Evolutionary conservation across 202 grass and related monocot species (phyloP).

Genomic region (Setaria viridis): DNA sequence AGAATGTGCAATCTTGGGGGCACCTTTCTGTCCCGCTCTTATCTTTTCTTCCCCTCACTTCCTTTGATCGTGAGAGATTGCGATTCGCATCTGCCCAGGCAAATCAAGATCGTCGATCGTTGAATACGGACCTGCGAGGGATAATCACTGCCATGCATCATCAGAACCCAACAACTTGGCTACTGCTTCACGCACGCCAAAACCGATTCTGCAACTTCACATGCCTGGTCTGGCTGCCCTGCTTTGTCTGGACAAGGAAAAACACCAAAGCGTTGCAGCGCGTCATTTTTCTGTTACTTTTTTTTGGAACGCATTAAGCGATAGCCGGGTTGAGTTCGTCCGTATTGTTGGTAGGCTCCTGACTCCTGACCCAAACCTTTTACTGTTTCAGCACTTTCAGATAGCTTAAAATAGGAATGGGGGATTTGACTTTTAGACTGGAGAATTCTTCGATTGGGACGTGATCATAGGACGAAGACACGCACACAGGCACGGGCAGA

Average conservation of each 20-base stretch:
- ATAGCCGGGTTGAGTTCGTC: conserved; percentile 12
- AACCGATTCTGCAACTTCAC: too few species aligned
- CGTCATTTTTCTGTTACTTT: neutral
- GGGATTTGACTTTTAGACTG: too few species aligned
- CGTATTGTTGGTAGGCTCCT: neutral
- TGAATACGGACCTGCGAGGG: neutral
- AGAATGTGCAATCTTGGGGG: neutral
- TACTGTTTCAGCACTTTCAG: conserved; percentile 4
- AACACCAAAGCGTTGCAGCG: neutral
- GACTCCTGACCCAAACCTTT: neutral
- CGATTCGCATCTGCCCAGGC: neutral
- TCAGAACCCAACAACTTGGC: neutral
- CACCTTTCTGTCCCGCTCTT: neutral
- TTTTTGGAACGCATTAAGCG: neutral
- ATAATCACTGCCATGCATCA: too few species aligned
- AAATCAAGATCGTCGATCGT: neutral
- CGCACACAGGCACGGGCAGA: too few species aligned
- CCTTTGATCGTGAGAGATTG: neutral
- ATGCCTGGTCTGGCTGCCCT: neutral
- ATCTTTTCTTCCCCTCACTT: neutral
- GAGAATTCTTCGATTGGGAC: neutral
- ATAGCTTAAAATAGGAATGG: neutral
- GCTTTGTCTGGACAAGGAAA: neutral
- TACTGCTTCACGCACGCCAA: neutral
- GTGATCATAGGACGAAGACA: neutral